Evolutionary conservation across 441 rosid genomes (phyloP), one percentile per base, ranked within the genome.

Genomic region (Corymbia calophylla): DNA sequence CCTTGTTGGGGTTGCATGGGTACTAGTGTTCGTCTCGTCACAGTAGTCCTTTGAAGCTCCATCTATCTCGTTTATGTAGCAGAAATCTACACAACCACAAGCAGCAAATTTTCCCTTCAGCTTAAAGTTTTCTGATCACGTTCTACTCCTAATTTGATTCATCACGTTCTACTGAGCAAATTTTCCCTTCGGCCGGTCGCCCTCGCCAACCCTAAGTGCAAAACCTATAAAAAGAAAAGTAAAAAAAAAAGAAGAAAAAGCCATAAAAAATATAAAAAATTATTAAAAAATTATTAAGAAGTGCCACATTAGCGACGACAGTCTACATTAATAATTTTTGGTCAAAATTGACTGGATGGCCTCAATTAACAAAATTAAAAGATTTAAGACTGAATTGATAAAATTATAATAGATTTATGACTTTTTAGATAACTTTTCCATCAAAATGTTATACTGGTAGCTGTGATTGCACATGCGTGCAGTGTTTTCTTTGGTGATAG

Each of bases 31-130:
- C 18, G 4, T 68, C 80, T 66, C 29, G 18, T 60, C 62, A 9
- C 62, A 56, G 29, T 8, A 56, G 62, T 56, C 62, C 62, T 56
- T 0, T 23, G 62, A 56, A 56, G 29, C 29, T 56, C 88, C 62
- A 56, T 56, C 62, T 27, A n/a, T 87, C 90, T 90, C 91, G 16
- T 89, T 88, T n/a, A 88, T 89, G 86, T 89, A 66, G 91, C 93
- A 92, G 44, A 92, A 89, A 56, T 80, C 92, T 88, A 58, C n/a
- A 29, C 8, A 15, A 10, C 62, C 21, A 70, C 32, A 58, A n/a
- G 62, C 13, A 56, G 0, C 62, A 56, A 56, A 73, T 29, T 39
- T 39, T 84, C 31, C 27, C 51, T 80, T 54, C 16, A 17, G 68
- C 29, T 62, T 6, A 62, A 17, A 29, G n/a, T 62, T 7, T 27